Percentiles rank a stretch among this genome's conserved stretches.
These are phyloP conservation scores for Globisporangium megalacanthum DNA, from an alignment of 352 stramenopile species.

Conservation along the genomic window DNA sequence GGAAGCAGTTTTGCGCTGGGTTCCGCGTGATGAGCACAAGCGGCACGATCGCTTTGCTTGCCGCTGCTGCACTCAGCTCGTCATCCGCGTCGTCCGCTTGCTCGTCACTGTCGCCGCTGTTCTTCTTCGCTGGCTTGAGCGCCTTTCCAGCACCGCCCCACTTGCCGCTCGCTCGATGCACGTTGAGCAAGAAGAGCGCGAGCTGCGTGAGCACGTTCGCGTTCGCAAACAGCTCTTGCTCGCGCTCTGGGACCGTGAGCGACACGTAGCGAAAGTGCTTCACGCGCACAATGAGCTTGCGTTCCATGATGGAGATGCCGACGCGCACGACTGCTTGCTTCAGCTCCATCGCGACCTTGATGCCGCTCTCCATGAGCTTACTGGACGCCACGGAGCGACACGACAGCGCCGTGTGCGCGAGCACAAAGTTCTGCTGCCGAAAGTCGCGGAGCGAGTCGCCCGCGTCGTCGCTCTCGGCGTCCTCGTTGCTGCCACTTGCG, in stretches of 20 bases:
- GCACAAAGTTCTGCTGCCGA: constrained; percentile 75
- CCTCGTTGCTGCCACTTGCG: constrained; percentile 11
- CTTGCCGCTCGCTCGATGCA: constrained; percentile 94
- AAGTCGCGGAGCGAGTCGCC: constrained; percentile 42
- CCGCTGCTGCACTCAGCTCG: constrained; percentile 15
- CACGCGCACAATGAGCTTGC: constrained; percentile 91
- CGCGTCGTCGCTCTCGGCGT: constrained; percentile 15
- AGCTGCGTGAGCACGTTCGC: constrained; percentile 92
- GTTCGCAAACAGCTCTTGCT: constrained; percentile 90
- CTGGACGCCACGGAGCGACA: constrained; percentile 66
- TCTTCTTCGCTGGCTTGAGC: constrained; percentile 26
- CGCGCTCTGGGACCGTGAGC: constrained; percentile 78
- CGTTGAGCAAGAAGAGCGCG: constrained; percentile 92
- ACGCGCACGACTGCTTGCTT: constrained; percentile 93
- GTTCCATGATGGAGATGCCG: constrained; percentile 93
- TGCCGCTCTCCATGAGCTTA: constrained; percentile 88
- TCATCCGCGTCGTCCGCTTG: constrained; percentile 15
- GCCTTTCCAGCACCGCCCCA: constrained; percentile 72
- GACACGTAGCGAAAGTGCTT: constrained; percentile 98
- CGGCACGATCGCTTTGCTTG: constrained; percentile 60
- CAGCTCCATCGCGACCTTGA: constrained; percentile 93
- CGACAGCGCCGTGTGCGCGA: constrained; percentile 65
- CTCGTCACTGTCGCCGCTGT: constrained; percentile 10
- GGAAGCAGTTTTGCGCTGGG: constrained; percentile 90
- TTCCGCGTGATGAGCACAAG: constrained; percentile 79